Base-by-base conservation (phyloP, 139 green algal genomes). In the Chlamydomonas sphaeroides region DNA sequence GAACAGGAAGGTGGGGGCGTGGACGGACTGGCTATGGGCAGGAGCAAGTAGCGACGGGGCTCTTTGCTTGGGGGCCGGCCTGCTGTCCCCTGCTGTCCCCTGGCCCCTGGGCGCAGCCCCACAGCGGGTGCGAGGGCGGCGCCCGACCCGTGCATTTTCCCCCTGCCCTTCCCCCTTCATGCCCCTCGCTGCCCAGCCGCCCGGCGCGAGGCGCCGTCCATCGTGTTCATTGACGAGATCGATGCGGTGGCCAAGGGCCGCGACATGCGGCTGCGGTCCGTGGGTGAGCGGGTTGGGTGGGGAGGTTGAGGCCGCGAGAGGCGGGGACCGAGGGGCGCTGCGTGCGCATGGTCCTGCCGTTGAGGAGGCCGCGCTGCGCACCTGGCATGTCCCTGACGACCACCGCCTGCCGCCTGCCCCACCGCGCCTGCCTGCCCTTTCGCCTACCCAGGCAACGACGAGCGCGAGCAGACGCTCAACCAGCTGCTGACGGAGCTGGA, bases 151-250 rank as follows among this genome's bases (percentile, higher is more conserved):
- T n/a, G n/a, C n/a, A n/a, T n/a, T n/a, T n/a, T n/a, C n/a, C n/a
- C n/a, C n/a, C n/a, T n/a, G n/a, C n/a, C n/a, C 57, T 33, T 35
- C 14, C 18, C 3, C 57, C 57, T 5, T 25, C 7, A 36, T 65
- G 57, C 48, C n/a, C 30, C 33, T 51, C 30, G 48, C 2, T 17
- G 35, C 32, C 4, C 48, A 68, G 72, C 72, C 30, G 72, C 72
- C 17, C 79, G 93, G 38, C 95, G 96, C 72, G 90, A 96, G 75
- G 93, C 94, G 23, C 95, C 95, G 3, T 67, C 92, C n/a, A 98
- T 98, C 61, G 93, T 98, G 23, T 98, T 98, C 86, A 98, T 98
- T 77, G 95, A 98, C 68, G 95, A 98, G 89, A 97, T 98, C 65
- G 95, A 98, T 59, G 95, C 95, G 36, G 92, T 98, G 73, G 93